Conservation (phyloP, 2,329 filamentous ascomycete genomes). For the Xylariaceae sp. region DNA sequence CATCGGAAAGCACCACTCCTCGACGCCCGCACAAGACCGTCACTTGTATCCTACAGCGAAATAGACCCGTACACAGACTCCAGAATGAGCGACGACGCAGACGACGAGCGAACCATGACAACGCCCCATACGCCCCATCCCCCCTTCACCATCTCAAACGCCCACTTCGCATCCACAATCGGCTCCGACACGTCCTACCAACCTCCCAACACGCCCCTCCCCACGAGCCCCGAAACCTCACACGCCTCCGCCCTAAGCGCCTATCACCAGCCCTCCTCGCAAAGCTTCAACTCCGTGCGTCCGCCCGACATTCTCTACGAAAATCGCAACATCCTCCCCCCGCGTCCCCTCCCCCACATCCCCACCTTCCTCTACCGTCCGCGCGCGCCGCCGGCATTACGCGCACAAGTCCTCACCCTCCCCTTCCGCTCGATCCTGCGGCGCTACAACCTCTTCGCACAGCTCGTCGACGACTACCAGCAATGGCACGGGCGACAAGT, state of each 20-base stretch:
- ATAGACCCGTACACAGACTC: no score
- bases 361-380: conserved; percentile 6
- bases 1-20: neutral
- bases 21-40: neutral
- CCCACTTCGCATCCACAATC: neutral
- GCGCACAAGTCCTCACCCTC: conserved; percentile 1
- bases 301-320: neutral
- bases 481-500: neutral
- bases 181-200: neutral
- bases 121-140: neutral
- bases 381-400: conserved; percentile 4
- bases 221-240: neutral
- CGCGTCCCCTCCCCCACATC: neutral
- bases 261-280: neutral
- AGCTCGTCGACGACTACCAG: conserved; percentile 12
- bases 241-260: neutral
- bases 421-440: conserved; percentile 2
- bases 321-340: neutral
- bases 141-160: neutral
- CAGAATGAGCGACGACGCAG: neutral
- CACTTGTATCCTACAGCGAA: neutral
- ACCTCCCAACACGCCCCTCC: neutral
- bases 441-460: conserved; percentile 3
- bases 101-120: neutral
- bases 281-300: conserved; percentile 7